phyloP scores from a whole-genome alignment of 1,139 yeast species.

The Debaryomyces sp. region DNA sequence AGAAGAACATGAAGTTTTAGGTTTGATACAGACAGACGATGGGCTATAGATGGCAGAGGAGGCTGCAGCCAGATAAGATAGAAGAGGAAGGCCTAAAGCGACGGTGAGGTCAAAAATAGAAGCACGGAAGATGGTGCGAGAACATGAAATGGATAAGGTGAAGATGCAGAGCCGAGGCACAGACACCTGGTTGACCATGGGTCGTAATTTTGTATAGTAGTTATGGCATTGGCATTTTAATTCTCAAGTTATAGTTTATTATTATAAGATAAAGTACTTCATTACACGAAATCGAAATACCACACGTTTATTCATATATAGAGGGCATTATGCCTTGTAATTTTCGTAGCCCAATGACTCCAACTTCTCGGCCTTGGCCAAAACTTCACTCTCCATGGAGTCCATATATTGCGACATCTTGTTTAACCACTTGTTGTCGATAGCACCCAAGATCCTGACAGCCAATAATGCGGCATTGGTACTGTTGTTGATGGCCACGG shows the following conservation, averaged over 20 bases:
- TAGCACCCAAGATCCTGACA: slow-evolving; percentile 78
- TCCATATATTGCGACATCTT: slow-evolving; percentile 75
- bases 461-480: slow-evolving; percentile 97
- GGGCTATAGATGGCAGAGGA: not conserved
- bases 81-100: not conserved
- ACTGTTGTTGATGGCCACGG: slow-evolving; percentile 95
- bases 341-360: slow-evolving; percentile 78
- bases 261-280: not conserved
- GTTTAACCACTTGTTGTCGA: slow-evolving; percentile 61
- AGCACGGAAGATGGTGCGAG: not conserved
- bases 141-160: not conserved
- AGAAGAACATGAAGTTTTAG: slow-evolving; percentile 38
- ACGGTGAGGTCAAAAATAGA: not conserved
- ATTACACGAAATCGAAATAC: not conserved
- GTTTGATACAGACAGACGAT: not conserved
- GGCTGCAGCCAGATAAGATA: not conserved
- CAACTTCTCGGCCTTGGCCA: slow-evolving; percentile 76
- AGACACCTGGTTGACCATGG: not conserved
- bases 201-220: slow-evolving; percentile 6
- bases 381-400: slow-evolving; percentile 83
- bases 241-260: slow-evolving; percentile 3
- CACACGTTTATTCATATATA: not conserved
- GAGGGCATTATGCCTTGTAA: slow-evolving; percentile 33
- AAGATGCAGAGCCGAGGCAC: not conserved
- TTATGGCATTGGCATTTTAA: slow-evolving; percentile 6